Evolutionary conservation across 805 yeast genomes (phyloP).

Genomic region (Wickerhamia fluorescens): DNA sequence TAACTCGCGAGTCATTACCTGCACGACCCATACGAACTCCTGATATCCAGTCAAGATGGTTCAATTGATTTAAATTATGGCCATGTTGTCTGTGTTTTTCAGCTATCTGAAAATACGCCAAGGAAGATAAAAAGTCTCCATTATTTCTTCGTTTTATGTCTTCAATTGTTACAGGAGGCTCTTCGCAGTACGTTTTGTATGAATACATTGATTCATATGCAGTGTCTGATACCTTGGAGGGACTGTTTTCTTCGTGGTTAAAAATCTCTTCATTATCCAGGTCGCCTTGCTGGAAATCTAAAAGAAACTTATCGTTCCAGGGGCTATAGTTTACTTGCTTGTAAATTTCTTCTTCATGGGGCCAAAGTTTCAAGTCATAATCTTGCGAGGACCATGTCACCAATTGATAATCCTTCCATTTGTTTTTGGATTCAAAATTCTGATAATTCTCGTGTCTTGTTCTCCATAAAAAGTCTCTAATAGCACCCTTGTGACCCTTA

Average conservation of each 20-base stretch:
- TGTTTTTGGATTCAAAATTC: constrained; percentile 43
- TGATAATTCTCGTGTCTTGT: constrained; percentile 31
- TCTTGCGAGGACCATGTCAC: constrained; percentile 90
- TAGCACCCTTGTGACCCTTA: constrained; percentile 77
- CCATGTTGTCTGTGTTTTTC: constrained; percentile 30
- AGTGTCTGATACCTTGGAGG: not conserved
- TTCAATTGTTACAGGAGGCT: constrained; percentile 28
- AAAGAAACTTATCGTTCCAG: constrained; percentile 18
- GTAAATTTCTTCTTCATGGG: constrained; percentile 35
- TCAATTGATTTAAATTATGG: constrained; percentile 35
- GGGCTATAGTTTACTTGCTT: constrained; percentile 33
- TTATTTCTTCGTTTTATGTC: constrained; percentile 25
- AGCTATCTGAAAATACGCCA: constrained; percentile 27
- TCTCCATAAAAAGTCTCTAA: constrained; percentile 88
- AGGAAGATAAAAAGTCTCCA: constrained; percentile 30
- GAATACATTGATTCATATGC: constrained; percentile 7
- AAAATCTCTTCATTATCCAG: constrained; percentile 8
- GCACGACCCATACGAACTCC: constrained; percentile 74
- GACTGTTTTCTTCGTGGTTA: not conserved
- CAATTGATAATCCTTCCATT: constrained; percentile 80
- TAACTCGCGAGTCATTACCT: constrained; percentile 29
- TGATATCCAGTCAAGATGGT: constrained; percentile 86
- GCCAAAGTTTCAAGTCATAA: constrained; percentile 80
- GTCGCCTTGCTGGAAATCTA: constrained; percentile 9
- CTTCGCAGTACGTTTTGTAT: constrained; percentile 29